Evolutionary conservation across 2,329 filamentous ascomycete species (phyloP), one percentile per base, ranked within the genome.

Genomic region (Cercospora sp.): DNA sequence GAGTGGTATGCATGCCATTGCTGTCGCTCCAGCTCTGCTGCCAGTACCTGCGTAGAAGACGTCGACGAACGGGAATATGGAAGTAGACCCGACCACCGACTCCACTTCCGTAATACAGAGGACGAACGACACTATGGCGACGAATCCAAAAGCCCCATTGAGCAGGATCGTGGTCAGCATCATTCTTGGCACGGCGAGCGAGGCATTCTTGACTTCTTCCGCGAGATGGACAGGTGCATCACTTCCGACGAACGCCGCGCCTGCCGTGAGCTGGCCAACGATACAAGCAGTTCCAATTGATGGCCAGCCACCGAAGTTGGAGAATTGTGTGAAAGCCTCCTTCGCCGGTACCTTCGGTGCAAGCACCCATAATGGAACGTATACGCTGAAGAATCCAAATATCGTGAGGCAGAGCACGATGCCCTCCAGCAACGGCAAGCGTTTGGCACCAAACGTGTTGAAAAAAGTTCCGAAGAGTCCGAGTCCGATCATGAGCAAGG

Each of bases 381-480:
- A 72, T 58, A 85, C 82, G 0, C 80, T 83, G 59, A 85, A 84
- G 74, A 85, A 85, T 3, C 84, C 84, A 10, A 84, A 73, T 13
- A 85, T 75, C 63, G 85, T 84, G 6, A 85, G 71, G 28, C 82
- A 79, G 7, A 86, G 75, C 20, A 84, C 80, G 9, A 83, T 71
- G 0, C 81, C 82, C 73, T 87, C 85, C 20, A 75, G 64, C n/a
- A 73, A 55, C 6, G 74, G 74, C 23, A 77, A 60, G 0, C 80
- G 70, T 55, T 79, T 79, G 1, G 80, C 81, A 5, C 69, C 67
- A 28, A 69, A 65, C 2, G 68, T 70, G 55, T 74, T 73, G 71
- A 73, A 69, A 1, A 69, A n/a, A 10, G 69, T 64, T 8, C 70
- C 70, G 5, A 72, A 57, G 5, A 64, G 18, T 8, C 59, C 62